Evolutionary conservation across 306 rosid genomes (phyloP), one percentile per base, ranked within the genome.

Genomic region (Pueraria montana): DNA sequence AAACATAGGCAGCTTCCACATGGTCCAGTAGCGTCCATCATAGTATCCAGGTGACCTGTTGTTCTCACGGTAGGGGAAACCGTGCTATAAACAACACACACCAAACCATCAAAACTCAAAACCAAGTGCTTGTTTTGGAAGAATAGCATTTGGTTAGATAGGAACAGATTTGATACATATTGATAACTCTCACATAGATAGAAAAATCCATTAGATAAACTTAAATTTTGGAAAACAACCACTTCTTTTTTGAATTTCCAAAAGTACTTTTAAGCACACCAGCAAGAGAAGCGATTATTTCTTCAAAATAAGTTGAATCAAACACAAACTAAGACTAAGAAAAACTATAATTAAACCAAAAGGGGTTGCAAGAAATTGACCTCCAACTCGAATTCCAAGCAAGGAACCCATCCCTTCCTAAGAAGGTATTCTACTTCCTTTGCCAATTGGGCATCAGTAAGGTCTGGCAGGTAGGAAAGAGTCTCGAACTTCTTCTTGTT

Each of bases 1-100:
- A 61, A 79, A 96, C 97, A 94, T 85, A n/a, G 99, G 98, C 8
- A 96, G 84, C 90, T 92, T 96, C 96, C 98, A 94, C 98, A 96
- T 96, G 20, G 94, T 89, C 97, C 99, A 94, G 89, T 86, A 90
- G 0, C 97, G 82, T 21, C 99, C 97, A 26, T 94, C 99, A 26
- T 96, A 94, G 95, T 96, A 94, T 40, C 98, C 96, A 0, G 97
- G 97, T 18, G 95, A 86, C 0, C 1, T 61, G 88, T 83, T 0
- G 93, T 96, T 0, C 88, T 90, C 91, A 82, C 98, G 95, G 94
- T 86, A 61, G 7, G 88, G 88, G 3, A 75, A 89, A 0, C 88
- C 84, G 0, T 79, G 1, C 98, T 92, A 36, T 61, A 84, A 34
- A 34, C 40, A n/a, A 77, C 38, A n/a, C 12, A 58, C 10, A 21